These are phyloP conservation scores for Barnettozyma siamensis DNA, from an alignment of 805 yeast species.

Conservation along the genomic window DNA sequence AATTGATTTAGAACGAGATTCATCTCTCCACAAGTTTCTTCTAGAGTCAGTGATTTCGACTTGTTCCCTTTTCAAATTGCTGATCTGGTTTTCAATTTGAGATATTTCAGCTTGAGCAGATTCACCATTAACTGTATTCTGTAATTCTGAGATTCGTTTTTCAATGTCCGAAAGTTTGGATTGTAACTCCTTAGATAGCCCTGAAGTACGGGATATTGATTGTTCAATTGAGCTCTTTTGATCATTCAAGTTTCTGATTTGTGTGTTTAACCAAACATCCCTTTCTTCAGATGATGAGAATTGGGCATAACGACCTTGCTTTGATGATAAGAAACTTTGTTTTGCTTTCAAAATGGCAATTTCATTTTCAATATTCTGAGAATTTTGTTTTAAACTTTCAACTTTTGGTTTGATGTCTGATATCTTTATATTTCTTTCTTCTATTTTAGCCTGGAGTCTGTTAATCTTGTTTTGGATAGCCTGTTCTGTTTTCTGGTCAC, in stretches of 20 bases:
- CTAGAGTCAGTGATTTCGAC: slow-evolving; percentile 54
- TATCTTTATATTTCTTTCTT: slow-evolving; percentile 33
- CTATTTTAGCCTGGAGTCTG: slow-evolving; percentile 23
- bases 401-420: slow-evolving; percentile 36
- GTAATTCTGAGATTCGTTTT: slow-evolving; percentile 28
- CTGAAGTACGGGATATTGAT: slow-evolving; percentile 9
- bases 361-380: slow-evolving; percentile 33
- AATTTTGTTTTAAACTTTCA: slow-evolving; percentile 33
- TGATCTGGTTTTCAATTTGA: slow-evolving; percentile 26
- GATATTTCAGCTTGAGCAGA: slow-evolving; percentile 28
- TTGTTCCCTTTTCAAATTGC: slow-evolving; percentile 34
- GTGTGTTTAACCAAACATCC: slow-evolving; percentile 56
- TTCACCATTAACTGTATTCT: slow-evolving; percentile 34
- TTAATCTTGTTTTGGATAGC: slow-evolving; percentile 19
- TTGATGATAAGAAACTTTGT: slow-evolving; percentile 59
- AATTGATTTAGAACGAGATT: slow-evolving; percentile 55
- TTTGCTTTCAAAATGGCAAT: slow-evolving; percentile 39
- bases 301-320: slow-evolving; percentile 62
- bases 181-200: slow-evolving; percentile 16
- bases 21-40: slow-evolving; percentile 74
- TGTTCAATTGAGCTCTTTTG: slow-evolving; percentile 23
- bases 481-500: slow-evolving; percentile 29
- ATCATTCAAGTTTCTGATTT: slow-evolving; percentile 36
- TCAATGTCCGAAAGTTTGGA: slow-evolving; percentile 21
- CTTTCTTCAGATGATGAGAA: slow-evolving; percentile 54